Conservation (phyloP, 768 basidiomycete genomes). For the Leccinum boreale region DNA sequence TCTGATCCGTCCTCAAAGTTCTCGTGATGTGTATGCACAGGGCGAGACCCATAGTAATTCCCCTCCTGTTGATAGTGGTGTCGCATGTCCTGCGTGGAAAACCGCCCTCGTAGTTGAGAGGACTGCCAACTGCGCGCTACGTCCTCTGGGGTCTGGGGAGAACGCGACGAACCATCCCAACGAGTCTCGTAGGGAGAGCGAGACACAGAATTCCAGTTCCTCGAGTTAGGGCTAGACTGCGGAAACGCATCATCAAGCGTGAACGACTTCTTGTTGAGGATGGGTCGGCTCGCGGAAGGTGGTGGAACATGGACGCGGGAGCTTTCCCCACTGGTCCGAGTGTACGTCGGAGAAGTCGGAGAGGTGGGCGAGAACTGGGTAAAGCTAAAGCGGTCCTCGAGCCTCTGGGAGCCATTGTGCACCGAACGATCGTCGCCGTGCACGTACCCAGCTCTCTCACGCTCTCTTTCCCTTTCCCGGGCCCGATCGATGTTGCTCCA, state of each 20-base stretch:
- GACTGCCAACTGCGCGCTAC: conserved; percentile 30
- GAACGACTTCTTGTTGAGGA: conserved; percentile 28
- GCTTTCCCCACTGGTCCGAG: conserved; percentile 5
- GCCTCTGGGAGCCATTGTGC: conserved; percentile 6
- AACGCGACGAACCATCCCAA: conserved; percentile 28
- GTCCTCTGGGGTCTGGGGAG: conserved; percentile 31
- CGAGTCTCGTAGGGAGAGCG: conserved; percentile 29
- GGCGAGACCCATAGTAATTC: conserved; percentile 8
- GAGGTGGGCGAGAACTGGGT: conserved; percentile 12
- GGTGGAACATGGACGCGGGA: conserved; percentile 21
- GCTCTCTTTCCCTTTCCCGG: conserved; percentile 23
- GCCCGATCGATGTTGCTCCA: conserved; percentile 27
- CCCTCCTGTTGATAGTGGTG: conserved; percentile 22
- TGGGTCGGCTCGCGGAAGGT: conserved; percentile 32
- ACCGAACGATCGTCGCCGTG: conserved; percentile 25
- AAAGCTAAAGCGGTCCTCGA: conserved; percentile 17
- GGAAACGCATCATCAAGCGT: conserved; percentile 25
- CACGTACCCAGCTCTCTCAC: conserved; percentile 15
- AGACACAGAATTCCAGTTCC: conserved; percentile 17
- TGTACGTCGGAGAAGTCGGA: conserved; percentile 13
- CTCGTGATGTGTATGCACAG: conserved; percentile 28
- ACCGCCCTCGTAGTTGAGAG: conserved; percentile 22
- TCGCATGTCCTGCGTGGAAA: conserved; percentile 32
- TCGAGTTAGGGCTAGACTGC: conserved; percentile 22
- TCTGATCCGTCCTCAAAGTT: conserved; percentile 30